Evolutionary conservation across 306 rosid genomes (phyloP).

Genomic region (Dalbergia cultrata): DNA sequence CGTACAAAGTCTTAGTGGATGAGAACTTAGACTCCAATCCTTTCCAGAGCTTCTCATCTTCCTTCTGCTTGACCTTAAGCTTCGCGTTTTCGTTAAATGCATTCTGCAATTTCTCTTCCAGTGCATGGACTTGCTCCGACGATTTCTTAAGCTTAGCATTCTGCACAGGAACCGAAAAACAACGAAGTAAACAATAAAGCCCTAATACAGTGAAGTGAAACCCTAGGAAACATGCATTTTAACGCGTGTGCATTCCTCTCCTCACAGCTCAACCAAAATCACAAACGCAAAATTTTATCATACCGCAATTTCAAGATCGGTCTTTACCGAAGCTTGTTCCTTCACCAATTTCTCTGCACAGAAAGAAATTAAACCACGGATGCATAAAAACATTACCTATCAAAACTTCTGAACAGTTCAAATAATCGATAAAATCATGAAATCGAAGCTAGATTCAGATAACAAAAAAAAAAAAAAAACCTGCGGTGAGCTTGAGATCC

Average conservation of each 20-base stretch:
- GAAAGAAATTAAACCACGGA: constrained; percentile 35
- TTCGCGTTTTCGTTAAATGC: constrained; percentile 90
- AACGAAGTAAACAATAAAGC: constrained; percentile 9
- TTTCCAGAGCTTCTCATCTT: constrained; percentile 91
- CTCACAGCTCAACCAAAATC: constrained; percentile 19
- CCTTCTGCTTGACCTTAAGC: constrained; percentile 91
- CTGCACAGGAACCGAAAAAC: constrained; percentile 50
- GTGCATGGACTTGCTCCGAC: constrained; percentile 64
- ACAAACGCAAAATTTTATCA: constrained; percentile 38
- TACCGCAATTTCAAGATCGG: constrained; percentile 93
- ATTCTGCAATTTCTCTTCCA: constrained; percentile 88
- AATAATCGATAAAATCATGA: constrained; percentile 19
- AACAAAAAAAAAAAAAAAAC: constrained; percentile 46
- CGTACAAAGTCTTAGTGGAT: constrained; percentile 84
- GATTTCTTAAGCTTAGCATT: constrained; percentile 84
- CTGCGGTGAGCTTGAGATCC: constrained; percentile 89
- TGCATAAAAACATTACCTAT: constrained; percentile 36
- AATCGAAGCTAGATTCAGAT: constrained; percentile 21
- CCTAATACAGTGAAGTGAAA: constrained; percentile 31
- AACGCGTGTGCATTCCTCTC: constrained; percentile 10
- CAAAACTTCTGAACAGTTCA: constrained; percentile 22
- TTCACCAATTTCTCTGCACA: constrained; percentile 82
- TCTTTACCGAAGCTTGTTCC: constrained; percentile 88
- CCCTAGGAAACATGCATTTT: constrained; percentile 22
- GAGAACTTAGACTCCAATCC: constrained; percentile 89